These are phyloP conservation scores for Cicer pinnatifidum DNA, from an alignment of 306 rosid species.

Conservation along the genomic window DNA sequence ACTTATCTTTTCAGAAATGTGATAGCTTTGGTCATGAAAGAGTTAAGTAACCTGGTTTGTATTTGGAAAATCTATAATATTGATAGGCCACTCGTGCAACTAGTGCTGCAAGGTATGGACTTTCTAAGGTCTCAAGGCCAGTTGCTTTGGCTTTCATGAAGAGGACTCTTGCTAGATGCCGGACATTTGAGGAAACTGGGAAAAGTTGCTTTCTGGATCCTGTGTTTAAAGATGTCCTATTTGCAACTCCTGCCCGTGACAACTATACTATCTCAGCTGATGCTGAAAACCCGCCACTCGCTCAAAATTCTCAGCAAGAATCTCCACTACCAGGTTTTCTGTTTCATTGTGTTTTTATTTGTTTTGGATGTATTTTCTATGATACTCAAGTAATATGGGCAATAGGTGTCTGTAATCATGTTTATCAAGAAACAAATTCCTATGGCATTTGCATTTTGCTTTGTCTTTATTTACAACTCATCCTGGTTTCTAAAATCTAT, in stretches of 20 bases:
- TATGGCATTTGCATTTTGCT: conserved; percentile 33
- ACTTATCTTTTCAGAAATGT: conserved; percentile 26
- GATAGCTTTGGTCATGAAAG: conserved; percentile 20
- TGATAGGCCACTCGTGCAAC: conserved; percentile 87
- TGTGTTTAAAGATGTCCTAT: conserved; percentile 60
- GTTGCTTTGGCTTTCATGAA: conserved; percentile 76
- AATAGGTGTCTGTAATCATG: neutral
- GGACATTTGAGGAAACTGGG: conserved; percentile 65
- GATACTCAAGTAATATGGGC: conserved; percentile 18
- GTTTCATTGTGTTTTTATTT: conserved; percentile 22
- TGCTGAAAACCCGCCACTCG: conserved; percentile 44
- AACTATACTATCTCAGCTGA: conserved; percentile 45
- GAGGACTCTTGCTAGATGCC: conserved; percentile 77
- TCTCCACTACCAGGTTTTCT: conserved; percentile 54
- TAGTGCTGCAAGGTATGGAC: conserved; percentile 68
- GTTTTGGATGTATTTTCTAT: conserved; percentile 37
- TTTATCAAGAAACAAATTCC: conserved; percentile 18
- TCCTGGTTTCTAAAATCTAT: conserved; percentile 8
- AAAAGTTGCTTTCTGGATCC: conserved; percentile 79
- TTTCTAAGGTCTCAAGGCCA: conserved; percentile 73
- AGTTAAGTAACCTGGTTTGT: conserved; percentile 26
- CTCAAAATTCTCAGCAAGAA: conserved; percentile 49
- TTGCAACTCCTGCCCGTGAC: conserved; percentile 51
- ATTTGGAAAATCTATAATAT: conserved; percentile 42
- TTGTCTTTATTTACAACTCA: conserved; percentile 19